Base-by-base conservation (phyloP, 2,329 filamentous ascomycete genomes). In the Pseudopithomyces chartarum region DNA sequence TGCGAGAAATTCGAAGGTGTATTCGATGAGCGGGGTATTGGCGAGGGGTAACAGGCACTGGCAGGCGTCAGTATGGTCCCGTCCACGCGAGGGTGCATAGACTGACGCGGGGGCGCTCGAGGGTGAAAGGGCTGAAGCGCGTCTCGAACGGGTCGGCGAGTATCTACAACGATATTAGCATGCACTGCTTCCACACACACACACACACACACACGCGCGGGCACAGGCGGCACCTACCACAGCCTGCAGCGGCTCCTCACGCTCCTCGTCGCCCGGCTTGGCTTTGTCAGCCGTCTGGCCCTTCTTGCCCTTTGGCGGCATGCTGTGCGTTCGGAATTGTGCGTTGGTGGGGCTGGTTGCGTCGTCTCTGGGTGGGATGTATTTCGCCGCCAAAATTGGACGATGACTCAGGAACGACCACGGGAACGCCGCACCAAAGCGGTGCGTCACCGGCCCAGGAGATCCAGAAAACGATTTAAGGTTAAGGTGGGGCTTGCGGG, bases 91-190 rank as follows among this genome's bases (percentile, higher is more conserved):
- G 10, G 33, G 6, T 32, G 17, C 50, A 38, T 22, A 38, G 59
- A 78, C 85, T 70, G 83, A 95, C 92, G 82, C 95, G 86, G 71
- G 95, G 95, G 65, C 86, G 90, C 74, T 97, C 91, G 55, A 96
- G 80, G 0, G 92, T 94, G 72, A 98, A 95, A 0, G 95, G 95
- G 66, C 84, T 86, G 79, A 96, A 99, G 75, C 92, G 84, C 46
- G 92, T 92, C 77, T 98, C 93, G 75, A 96, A 99, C 1, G 92
- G 93, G 81, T 99, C 95, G 63, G 94, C 90, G 62, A 99, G 87
- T 57, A 99, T 84, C 90, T 95, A 69, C 29, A 49, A 40, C 46
- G 55, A 72, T 48, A 73, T 67, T 47, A 55, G 32, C 38, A 50
- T 19, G 10, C 26, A 29, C 8, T 29, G 26, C 26, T 29, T 29